phyloP scores from a whole-genome alignment of 306 rosid genomes.

The Astragalus membranaceus region DNA sequence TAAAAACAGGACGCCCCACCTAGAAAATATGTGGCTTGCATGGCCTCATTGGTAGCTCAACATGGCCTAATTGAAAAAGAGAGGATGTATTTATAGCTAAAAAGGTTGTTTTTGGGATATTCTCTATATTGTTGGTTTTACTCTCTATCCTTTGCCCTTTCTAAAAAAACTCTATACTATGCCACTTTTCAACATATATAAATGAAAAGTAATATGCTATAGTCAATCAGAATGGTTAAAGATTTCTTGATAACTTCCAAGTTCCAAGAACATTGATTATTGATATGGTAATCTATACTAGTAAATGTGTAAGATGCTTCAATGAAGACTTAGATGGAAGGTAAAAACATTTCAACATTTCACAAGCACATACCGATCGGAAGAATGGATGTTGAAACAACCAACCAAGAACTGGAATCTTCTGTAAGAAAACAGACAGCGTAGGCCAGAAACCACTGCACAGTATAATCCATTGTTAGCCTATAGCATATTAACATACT shows the following conservation, averaged over 20 bases:
- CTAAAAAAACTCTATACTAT: no score
- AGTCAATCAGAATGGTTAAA: background rate
- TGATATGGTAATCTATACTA: background rate
- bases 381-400: slow-evolving; percentile 77
- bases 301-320: background rate
- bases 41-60: background rate
- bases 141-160: background rate
- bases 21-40: background rate
- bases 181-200: background rate
- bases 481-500: slow-evolving; percentile 5
- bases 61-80: background rate
- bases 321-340: background rate
- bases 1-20: background rate
- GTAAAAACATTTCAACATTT: background rate
- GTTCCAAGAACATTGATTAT: background rate
- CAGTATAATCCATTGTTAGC: slow-evolving; percentile 31
- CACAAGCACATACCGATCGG: slow-evolving; percentile 61
- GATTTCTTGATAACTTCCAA: background rate
- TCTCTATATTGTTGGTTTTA: background rate
- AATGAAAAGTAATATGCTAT: background rate
- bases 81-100: background rate
- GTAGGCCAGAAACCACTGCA: slow-evolving; percentile 99
- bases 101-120: no score
- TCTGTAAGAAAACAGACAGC: slow-evolving; percentile 85
- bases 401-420: slow-evolving; percentile 94